Percentiles rank a stretch among this genome's conserved stretches.
Evolutionary conservation across 78 protist genomes (phyloP).

Genomic region (Creolimax fragrantissima): DNA sequence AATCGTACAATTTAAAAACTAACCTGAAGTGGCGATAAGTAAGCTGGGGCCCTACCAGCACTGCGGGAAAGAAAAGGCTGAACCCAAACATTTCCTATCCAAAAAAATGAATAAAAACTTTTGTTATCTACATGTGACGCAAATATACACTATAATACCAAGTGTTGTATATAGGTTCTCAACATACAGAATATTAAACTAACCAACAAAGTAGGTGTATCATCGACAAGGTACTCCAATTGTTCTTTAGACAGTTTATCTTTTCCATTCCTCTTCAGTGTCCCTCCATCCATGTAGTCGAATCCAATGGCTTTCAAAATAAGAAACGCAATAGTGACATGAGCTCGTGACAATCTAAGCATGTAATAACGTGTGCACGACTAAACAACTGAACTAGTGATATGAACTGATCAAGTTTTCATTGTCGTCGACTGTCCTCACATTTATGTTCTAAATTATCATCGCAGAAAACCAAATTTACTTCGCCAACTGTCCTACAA

Average conservation of each 20-base stretch:
- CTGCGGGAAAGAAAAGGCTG: background rate
- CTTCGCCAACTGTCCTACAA: background rate
- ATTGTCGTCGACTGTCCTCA: no score
- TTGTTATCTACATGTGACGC: no score
- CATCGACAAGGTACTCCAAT: background rate
- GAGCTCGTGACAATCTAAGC: no score
- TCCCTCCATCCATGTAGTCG: background rate
- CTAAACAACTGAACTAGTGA: no score
- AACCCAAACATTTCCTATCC: background rate
- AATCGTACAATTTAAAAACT: background rate
- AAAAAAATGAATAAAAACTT: no score
- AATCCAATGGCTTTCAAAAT: background rate
- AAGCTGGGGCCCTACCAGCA: conserved; percentile 1
- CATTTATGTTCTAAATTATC: no score
- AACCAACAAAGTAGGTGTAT: background rate
- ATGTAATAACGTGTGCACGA: no score
- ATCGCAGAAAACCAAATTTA: background rate
- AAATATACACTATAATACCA: no score
- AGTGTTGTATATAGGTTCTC: no score
- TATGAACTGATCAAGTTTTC: no score
- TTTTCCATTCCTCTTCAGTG: background rate
- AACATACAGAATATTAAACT: no score
- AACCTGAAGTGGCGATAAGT: background rate
- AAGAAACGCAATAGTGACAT: no score
- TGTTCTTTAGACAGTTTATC: background rate